phyloP scores from a whole-genome alignment of 2,329 filamentous ascomycete genomes.

The Fusarium lyarnte region DNA sequence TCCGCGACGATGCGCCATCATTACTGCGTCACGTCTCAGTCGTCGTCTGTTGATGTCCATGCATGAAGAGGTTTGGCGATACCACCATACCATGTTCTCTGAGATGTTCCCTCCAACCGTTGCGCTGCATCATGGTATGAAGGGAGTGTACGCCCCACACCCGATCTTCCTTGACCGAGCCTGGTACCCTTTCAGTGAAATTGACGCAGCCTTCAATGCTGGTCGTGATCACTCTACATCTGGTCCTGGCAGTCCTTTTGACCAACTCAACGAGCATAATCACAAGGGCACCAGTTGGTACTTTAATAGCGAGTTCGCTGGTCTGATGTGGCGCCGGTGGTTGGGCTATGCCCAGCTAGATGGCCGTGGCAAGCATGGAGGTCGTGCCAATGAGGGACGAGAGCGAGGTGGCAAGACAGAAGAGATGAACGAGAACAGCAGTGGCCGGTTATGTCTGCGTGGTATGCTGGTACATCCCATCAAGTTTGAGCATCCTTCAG shows the following conservation, averaged over 20 bases:
- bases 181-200: conserved; percentile 72
- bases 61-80: conserved; percentile 76
- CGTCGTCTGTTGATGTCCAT: conserved; percentile 74
- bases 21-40: conserved; percentile 75
- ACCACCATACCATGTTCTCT: conserved; percentile 77
- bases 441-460: conserved; percentile 79
- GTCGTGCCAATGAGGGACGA: conserved; percentile 56
- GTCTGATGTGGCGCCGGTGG: conserved; percentile 83
- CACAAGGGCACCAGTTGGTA: conserved; percentile 87
- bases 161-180: conserved; percentile 81
- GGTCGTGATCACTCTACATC: conserved; percentile 73
- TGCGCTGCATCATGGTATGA: conserved; percentile 79
- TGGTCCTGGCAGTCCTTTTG: conserved; percentile 73
- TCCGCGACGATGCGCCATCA: conserved; percentile 76
- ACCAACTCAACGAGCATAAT: conserved; percentile 78
- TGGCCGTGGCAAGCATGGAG: conserved; percentile 61
- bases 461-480: conserved; percentile 85
- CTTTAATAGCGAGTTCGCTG: conserved; percentile 81
- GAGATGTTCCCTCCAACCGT: conserved; percentile 81
- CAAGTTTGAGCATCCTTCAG: conserved; percentile 70
- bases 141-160: conserved; percentile 83
- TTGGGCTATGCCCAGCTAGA: conserved; percentile 67
- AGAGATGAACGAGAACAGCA: conserved; percentile 55
- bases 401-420: conserved; percentile 63
- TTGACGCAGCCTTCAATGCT: conserved; percentile 82